A percentile compares a stretch with the other conserved stretches of the same genome.
Conservation (phyloP, 768 basidiomycete species). For the Sarcodon aspratus region DNA sequence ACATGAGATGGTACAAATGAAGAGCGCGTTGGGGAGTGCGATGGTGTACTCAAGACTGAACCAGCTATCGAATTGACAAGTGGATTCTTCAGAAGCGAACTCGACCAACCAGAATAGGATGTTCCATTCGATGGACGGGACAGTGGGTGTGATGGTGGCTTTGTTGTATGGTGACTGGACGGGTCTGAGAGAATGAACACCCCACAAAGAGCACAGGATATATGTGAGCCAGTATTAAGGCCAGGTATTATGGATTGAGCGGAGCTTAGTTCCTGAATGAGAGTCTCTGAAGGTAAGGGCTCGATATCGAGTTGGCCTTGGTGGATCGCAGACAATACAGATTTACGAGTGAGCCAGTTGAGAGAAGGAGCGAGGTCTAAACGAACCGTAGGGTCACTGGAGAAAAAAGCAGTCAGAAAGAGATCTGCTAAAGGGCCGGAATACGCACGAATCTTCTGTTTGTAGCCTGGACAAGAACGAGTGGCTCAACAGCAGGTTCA, state of each 20-base stretch:
- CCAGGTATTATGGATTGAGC: conserved; percentile 32
- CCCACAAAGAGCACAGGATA: conserved; percentile 78
- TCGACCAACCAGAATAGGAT: conserved; percentile 30
- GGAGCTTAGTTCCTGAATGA: conserved; percentile 43
- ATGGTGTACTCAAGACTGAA: conserved; percentile 2
- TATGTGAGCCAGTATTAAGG: conserved; percentile 31
- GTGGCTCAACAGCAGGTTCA: conserved; percentile 64
- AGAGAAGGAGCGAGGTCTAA: conserved; percentile 90
- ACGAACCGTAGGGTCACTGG: conserved; percentile 83
- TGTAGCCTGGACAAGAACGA: conserved; percentile 71
- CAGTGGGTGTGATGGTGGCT: not conserved
- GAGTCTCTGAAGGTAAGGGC: conserved; percentile 53
- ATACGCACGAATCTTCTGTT: conserved; percentile 75
- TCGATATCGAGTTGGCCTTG: conserved; percentile 82
- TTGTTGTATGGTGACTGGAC: conserved; percentile 1
- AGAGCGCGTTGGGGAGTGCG: conserved; percentile 20
- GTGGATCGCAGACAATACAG: conserved; percentile 77
- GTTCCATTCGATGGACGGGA: not conserved
- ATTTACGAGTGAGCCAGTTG: conserved; percentile 86
- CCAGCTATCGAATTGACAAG: conserved; percentile 21
- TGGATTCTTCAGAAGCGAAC: conserved; percentile 48
- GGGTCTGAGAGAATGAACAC: conserved; percentile 34
- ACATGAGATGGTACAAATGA: conserved; percentile 29
- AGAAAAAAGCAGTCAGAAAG: conserved; percentile 6
- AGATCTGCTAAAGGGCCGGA: conserved; percentile 5